These are phyloP conservation scores for Russula foetens DNA, from an alignment of 768 basidiomycete species.

Conservation along the genomic window DNA sequence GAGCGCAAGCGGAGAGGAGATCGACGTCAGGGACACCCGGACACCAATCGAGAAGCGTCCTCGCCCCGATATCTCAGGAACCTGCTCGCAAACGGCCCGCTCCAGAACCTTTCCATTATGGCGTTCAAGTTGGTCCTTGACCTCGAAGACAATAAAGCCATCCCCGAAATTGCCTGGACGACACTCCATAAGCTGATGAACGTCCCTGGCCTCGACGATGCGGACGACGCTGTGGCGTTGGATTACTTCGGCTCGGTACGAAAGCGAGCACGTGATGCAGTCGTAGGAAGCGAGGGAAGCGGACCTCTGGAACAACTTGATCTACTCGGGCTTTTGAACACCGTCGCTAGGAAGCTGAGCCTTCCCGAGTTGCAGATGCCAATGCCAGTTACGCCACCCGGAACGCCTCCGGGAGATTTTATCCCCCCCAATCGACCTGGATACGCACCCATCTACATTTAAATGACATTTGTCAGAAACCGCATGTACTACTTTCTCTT, in stretches of 20 bases:
- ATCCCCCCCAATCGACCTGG: background rate
- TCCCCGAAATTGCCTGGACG: background rate
- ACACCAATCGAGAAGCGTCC: background rate
- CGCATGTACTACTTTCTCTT: background rate
- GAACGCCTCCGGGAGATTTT: background rate
- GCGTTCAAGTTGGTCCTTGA: background rate
- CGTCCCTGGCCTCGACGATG: background rate
- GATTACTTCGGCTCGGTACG: background rate
- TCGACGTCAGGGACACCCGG: background rate
- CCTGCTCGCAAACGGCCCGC: background rate
- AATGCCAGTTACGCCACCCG: background rate
- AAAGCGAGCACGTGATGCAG: background rate
- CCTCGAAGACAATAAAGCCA: background rate
- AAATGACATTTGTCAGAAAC: background rate
- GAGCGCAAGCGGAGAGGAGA: background rate
- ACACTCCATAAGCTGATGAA: background rate
- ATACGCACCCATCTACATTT: background rate
- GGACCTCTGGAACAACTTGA: background rate
- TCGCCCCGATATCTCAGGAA: background rate
- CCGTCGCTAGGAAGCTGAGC: background rate
- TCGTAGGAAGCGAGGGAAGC: background rate
- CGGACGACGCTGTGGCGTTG: background rate
- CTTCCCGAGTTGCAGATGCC: background rate
- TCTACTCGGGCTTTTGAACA: background rate
- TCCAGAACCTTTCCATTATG: conserved; percentile 1